Percentiles rank a stretch among this genome's conserved stretches.
These are phyloP conservation scores for Aspergillus wentii DNA, from an alignment of 495 filamentous ascomycete species.

Conservation along the genomic window DNA sequence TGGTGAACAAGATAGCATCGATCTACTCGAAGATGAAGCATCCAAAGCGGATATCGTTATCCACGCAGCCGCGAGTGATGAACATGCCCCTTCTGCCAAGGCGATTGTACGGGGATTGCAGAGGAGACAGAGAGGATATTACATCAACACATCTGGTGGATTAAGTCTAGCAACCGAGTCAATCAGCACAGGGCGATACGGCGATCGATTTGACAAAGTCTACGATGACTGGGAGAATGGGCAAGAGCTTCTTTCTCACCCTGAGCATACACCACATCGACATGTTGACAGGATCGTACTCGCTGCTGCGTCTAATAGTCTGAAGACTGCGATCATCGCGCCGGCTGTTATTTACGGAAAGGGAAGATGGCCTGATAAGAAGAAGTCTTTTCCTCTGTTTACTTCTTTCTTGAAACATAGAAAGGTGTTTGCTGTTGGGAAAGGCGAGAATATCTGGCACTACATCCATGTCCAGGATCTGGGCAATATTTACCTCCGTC, in stretches of 20 bases:
- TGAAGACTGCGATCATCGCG: constrained; percentile 47
- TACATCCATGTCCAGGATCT: not conserved
- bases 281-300: constrained; percentile 53
- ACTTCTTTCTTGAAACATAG: not conserved
- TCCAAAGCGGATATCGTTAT: constrained; percentile 43
- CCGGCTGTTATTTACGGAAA: constrained; percentile 26
- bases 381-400: not conserved
- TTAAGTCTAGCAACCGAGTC: constrained; percentile 28
- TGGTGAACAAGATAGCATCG: constrained; percentile 36
- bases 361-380: not conserved
- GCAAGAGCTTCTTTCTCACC: constrained; percentile 42
- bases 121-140: constrained; percentile 21
- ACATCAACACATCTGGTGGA: constrained; percentile 27
- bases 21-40: constrained; percentile 33
- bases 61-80: constrained; percentile 8
- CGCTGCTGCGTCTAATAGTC: constrained; percentile 18
- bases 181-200: constrained; percentile 23
- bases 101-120: constrained; percentile 22
- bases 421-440: not conserved
- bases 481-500: not conserved
- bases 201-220: constrained; percentile 39
- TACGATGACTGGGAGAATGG: constrained; percentile 52
- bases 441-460: not conserved
- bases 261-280: constrained; percentile 46
- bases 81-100: constrained; percentile 27